Evolutionary conservation across 345 rosid genomes (phyloP).

Genomic region (Bruguiera gymnorhiza): DNA sequence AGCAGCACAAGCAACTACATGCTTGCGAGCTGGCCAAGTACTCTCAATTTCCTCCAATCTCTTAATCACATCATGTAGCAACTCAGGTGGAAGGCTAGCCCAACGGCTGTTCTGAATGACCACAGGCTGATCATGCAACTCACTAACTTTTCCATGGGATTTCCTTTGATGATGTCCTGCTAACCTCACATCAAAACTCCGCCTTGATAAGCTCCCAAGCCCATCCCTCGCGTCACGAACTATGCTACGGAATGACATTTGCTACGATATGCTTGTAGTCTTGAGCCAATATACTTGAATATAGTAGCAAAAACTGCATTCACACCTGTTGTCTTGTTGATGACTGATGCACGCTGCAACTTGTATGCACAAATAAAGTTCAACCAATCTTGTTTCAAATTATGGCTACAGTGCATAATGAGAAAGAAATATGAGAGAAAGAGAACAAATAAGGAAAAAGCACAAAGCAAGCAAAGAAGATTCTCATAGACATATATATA

Average conservation of each 20-base stretch:
- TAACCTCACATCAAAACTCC: slow-evolving; percentile 11
- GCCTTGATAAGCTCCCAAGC: slow-evolving; percentile 12
- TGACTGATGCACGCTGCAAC: background rate
- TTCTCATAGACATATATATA: slow-evolving; percentile 29
- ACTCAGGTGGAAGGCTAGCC: slow-evolving; percentile 7
- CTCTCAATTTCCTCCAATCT: slow-evolving; percentile 14
- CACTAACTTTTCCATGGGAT: slow-evolving; percentile 3
- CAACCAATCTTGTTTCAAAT: slow-evolving; percentile 21
- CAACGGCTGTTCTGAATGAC: slow-evolving; percentile 11
- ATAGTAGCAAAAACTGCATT: background rate
- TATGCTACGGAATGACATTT: slow-evolving; percentile 11
- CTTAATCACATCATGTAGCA: slow-evolving; percentile 9
- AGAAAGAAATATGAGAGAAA: slow-evolving; percentile 34
- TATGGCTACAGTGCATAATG: slow-evolving; percentile 32
- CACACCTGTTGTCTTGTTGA: background rate
- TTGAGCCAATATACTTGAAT: background rate
- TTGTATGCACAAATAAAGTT: slow-evolving; percentile 20
- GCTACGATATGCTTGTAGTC: background rate
- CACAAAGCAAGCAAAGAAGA: slow-evolving; percentile 51
- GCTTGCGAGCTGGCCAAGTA: slow-evolving; percentile 10
- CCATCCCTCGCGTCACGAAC: slow-evolving; percentile 10
- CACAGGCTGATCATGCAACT: slow-evolving; percentile 4
- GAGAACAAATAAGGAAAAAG: slow-evolving; percentile 23
- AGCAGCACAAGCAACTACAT: slow-evolving; percentile 14
- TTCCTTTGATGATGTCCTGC: slow-evolving; percentile 2